A percentile compares a stretch with the other conserved stretches of the same genome.
Evolutionary conservation across 352 stramenopile species (phyloP).

Genomic region (Pilasporangium apinafurcum): DNA sequence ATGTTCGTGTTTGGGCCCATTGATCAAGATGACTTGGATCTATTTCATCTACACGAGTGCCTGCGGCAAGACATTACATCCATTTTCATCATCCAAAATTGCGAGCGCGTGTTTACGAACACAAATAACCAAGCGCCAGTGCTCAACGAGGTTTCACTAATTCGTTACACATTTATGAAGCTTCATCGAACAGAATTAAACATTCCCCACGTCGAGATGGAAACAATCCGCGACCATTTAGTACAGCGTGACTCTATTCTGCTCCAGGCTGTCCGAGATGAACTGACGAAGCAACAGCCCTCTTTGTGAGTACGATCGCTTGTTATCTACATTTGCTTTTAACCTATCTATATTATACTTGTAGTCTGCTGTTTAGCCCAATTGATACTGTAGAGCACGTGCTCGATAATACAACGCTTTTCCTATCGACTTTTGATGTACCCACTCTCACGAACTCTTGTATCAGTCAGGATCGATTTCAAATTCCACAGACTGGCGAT

Average conservation of each 20-base stretch:
- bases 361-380: neutral
- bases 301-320: no score
- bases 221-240: constrained; percentile 4
- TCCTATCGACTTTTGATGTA: no score
- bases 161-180: constrained; percentile 8
- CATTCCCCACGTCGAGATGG: constrained; percentile 3
- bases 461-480: constrained; percentile 3
- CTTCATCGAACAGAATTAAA: constrained; percentile 2
- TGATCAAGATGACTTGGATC: constrained; percentile 8
- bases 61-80: constrained; percentile 10
- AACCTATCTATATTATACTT: no score
- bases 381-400: neutral
- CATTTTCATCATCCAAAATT: constrained; percentile 5
- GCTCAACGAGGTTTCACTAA: no score
- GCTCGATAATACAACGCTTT: constrained; percentile 1
- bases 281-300: no score
- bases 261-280: constrained; percentile 4
- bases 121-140: no score
- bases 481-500: no score
- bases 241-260: constrained; percentile 5
- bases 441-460: no score
- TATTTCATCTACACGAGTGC: constrained; percentile 2
- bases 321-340: no score
- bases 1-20: constrained; percentile 8
- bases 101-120: constrained; percentile 8